Evolutionary conservation across 345 rosid genomes (phyloP), one percentile per base, ranked within the genome.

Genomic region (Geranium rotundifolium): DNA sequence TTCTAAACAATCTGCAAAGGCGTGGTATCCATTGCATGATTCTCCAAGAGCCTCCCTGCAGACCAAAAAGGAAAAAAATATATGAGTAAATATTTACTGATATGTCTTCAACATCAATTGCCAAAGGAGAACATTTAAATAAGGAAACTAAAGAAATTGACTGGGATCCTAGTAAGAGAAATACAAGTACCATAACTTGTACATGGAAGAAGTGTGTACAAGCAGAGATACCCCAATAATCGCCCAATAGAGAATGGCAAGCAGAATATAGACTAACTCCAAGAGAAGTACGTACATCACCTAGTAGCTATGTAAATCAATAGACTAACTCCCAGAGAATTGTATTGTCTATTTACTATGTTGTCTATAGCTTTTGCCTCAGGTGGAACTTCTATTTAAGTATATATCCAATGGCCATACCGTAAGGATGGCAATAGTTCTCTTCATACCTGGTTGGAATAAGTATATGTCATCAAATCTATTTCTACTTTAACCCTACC

Each of bases 1-100:
- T 81, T 90, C 90, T 60, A 90, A 71, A 23, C 90, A 77, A 73
- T 85, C 89, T 39, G 84, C 95, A 63, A 90, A 85, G 58, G 79
- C 61, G 31, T 66, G 66, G 62, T 85, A 90, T 18, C 85, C 97
- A 63, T 46, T 65, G 62, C 80, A 81, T 15, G 90, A 86, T 74
- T 87, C 87, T 77, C 85, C 95, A 64, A 90, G 85, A 71, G 77
- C 75, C 77, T 72, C 77, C 84, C 97, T 87, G 67, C 17, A 75
- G 59, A 71, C 50, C 50, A 9, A 41, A 41, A 41, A 41, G 50
- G 37, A 31, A 31, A 31, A 31, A 41, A 41, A 41, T n/a, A 41
- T 1, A 41, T 3, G 50, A 41, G 50, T 41, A 41, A 41, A 6
- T 41, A 6, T 41, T 41, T 12, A 5, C 50, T 41, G 50, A 41